Base-by-base conservation (phyloP, 257 asterid genomes). In the Nicotiana benthamiana region DNA sequence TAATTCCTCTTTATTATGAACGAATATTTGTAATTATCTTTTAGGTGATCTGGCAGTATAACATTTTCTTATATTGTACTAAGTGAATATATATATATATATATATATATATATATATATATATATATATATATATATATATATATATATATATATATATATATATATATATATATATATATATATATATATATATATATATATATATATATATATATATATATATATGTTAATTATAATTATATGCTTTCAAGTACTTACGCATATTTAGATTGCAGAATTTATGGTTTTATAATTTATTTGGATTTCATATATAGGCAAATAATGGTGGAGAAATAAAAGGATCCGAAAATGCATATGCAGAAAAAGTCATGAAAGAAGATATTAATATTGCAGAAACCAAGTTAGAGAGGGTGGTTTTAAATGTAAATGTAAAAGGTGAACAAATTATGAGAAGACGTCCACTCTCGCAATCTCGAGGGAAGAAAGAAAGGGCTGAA, bases 401-500 rank as follows among this genome's bases (percentile, higher is more conserved):
- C 22, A 5, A 59, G 16, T 15, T 62, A 77, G 81, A 9, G 70
- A 79, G 36, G 52, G 13, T 1, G 10, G 24, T 1, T 12, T 62
- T 26, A 26, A 51, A 79, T 61, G 77, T 20, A 62, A 75, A 68
- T 54, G 74, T 20, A 62, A 75, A 68, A 64, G 65, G 63, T 60
- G 15, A 48, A 70, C 81, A 76, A 81, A 86, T 56, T 28, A 24
- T 66, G n/a, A 85, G 88, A 81, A 84, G 67, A 53, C 46, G 82
- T 51, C 32, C 83, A 20, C 78, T 72, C 22, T 46, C 78, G 1
- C 78, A 72, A 53, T 75, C 83, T 6, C 79, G 75, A 77, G 86
- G 76, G 72, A 76, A 79, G 72, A 76, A 79, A 83, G 78, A 82
- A 79, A 59, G 78, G 77, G 88, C 83, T 53, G 82, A 86, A 18